These are phyloP conservation scores for Neopestalotiopsis sp. DNA, from an alignment of 2,329 filamentous ascomycete genomes.

Conservation along the genomic window DNA sequence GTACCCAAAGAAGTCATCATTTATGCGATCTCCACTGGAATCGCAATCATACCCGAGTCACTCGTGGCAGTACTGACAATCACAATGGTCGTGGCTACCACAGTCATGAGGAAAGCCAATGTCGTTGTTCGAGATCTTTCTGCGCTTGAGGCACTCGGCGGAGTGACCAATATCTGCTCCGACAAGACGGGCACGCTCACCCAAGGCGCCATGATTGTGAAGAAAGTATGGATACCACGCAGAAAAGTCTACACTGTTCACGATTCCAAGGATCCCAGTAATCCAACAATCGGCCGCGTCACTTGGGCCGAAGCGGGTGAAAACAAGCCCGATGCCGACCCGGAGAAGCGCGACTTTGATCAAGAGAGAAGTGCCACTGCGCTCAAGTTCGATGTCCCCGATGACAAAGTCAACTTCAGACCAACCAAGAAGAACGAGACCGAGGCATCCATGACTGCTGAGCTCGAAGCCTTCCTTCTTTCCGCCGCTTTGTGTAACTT, in stretches of 20 bases:
- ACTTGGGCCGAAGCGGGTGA: constrained; percentile 31
- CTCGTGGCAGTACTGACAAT: constrained; percentile 73
- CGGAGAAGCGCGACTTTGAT: constrained; percentile 59
- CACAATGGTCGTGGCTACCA: constrained; percentile 70
- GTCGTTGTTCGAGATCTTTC: constrained; percentile 70
- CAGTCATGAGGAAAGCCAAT: constrained; percentile 67
- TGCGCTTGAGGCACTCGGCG: constrained; percentile 71
- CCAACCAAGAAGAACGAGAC: constrained; percentile 38
- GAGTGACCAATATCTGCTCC: constrained; percentile 75
- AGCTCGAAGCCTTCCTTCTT: constrained; percentile 56
- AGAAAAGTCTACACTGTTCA: constrained; percentile 64
- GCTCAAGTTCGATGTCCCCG: constrained; percentile 67
- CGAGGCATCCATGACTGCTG: constrained; percentile 50
- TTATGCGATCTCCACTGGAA: constrained; percentile 62
- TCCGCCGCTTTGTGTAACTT: constrained; percentile 70
- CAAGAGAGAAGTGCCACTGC: constrained; percentile 63
- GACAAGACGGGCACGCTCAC: constrained; percentile 76
- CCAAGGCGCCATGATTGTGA: constrained; percentile 72
- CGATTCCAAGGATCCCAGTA: constrained; percentile 63
- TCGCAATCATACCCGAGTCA: constrained; percentile 68
- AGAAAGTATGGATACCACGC: constrained; percentile 68
- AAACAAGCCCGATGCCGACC: constrained; percentile 38
- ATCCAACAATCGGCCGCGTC: constrained; percentile 64
- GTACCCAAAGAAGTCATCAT: constrained; percentile 59
- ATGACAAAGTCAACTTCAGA: constrained; percentile 54